Evolutionary conservation across 2,329 filamentous ascomycete species (phyloP), one percentile per base, ranked within the genome.

Genomic region (Hysterium pulicare): DNA sequence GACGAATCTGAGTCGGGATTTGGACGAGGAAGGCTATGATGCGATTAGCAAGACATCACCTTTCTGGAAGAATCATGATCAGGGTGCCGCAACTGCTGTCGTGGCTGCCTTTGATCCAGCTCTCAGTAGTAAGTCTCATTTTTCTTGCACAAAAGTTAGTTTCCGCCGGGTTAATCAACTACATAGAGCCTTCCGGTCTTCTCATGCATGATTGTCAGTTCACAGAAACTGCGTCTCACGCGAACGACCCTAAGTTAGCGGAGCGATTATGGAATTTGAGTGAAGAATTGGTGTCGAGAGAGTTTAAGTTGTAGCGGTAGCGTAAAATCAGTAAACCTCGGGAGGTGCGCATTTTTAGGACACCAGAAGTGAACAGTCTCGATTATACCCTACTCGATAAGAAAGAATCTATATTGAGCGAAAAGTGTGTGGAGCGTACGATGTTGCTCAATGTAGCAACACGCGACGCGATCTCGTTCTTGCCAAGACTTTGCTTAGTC

Each of bases 41-140:
- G 51, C 54, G 6, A 57, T 64, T 23, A 48, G 51, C 8, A 53
- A 53, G 2, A 59, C 52, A 1, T 54, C 50, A 24, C 37, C 50
- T 0, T 62, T 62, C n/a, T 62, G 57, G 59, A 64, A 64, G 44
- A 62, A 55, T 20, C 58, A 48, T 28, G 60, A 64, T 45, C 60
- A 64, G 22, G 61, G 61, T 7, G 50, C 57, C 32, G 54, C 57
- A 6, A 64, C 59, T 4, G 54, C 51, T 3, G 13, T 64, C 16
- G 59, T 64, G 11, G 61, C 57, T 3, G 59, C 59, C 5, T 50
- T 64, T n/a, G 61, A 64, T 45, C 59, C 59, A 15, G 47, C 50
- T 13, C 32, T 62, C 10, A 49, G 55, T n/a, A 38, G 58, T 59
- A 33, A 35, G 47, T 33, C 15, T 5, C 1, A n/a, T n/a, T n/a